Evolutionary conservation across 2,329 filamentous ascomycete species (phyloP), one percentile per base, ranked within the genome.

Genomic region (Fusarium luffae): DNA sequence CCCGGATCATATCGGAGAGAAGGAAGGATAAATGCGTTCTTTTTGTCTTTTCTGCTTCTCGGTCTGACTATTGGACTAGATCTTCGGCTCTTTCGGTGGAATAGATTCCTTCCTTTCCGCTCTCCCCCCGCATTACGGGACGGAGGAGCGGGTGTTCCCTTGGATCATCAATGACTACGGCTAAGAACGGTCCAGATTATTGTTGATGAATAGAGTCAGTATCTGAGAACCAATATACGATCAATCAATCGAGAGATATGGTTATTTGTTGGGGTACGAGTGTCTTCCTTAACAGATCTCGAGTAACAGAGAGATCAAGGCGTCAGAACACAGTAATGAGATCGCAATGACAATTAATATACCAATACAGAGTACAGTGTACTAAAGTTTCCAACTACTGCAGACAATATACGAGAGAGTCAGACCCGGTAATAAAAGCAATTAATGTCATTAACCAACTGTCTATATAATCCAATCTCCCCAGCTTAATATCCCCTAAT

Each of bases 41-140:
- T 58, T 52, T 49, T 21, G 30, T 30, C 13, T 41, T 42, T 34
- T 52, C 49, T 28, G 28, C 16, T 42, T 5, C 37, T 50, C 47
- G 32, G 32, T 50, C 47, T 21, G 21, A 50, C 23, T 51, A 25
- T 25, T 11, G 10, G 18, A 6, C 40, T 42, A 25, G n/a, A 16
- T 52, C 32, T 37, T 51, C 65, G 60, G 56, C 61, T 51, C 43
- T 32, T 34, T 61, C 43, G 52, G 32, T 52, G 50, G 28, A 25
- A 28, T 42, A 12, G 19, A 43, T 42, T 59, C 51, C 40, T 68
- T 18, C 49, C 55, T 59, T 66, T 28, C 23, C 52, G 44, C 52
- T 55, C 16, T 61, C 67, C 67, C 28, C 28, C 67, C 67, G 63
- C 67, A 68, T 68, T 58, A 28, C 42, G 68, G 58, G 67, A 63